Base-by-base conservation (phyloP, 768 basidiomycete genomes). In the Floccularia luteovirens region DNA sequence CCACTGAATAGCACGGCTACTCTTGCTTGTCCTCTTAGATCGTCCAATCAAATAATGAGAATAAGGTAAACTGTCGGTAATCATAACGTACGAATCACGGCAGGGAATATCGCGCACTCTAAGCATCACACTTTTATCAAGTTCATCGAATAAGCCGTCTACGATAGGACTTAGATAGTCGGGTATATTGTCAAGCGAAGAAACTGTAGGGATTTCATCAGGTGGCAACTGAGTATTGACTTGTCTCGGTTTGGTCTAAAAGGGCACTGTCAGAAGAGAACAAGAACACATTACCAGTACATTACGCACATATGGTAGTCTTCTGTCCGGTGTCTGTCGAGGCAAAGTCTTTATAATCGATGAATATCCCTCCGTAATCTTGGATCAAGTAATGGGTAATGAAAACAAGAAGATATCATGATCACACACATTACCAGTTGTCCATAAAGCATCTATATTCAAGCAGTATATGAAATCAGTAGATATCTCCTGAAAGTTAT, bases 1-100 rank as follows among this genome's bases (percentile, higher is more conserved):
- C 96, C 96, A 25, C 90, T 94, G 59, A 98, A 99, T 6, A 99
- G 71, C 6, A 99, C 70, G 2, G 85, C 91, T 2, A 96, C 67
- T 38, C 82, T 71, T 3, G 82, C 69, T 36, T 65, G 57, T 5
- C 66, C 66, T 38, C 52, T 40, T 2, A 43, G 43, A 10, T 43
- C 47, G 12, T 62, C 61, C 21, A 31, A 43, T 8, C 23, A 27
- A 20, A 8, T 27, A 14, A 19, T 22, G 28, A 43, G 21, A 22
- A 17, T 23, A 8, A 42, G 44, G 44, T 17, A 10, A 37, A 5
- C 8, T 27, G 12, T 5, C 16, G 8, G 10, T 11, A 11, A 20
- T 20, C 19, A 38, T 8, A 11, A 56, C 62, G 39, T 47, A 72
- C 70, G 53, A 37, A 41, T n/a, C n/a, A n/a, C 54, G 51, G 30